Evolutionary conservation across 2,329 filamentous ascomycete species (phyloP).

Genomic region (Sarocladium strictum): DNA sequence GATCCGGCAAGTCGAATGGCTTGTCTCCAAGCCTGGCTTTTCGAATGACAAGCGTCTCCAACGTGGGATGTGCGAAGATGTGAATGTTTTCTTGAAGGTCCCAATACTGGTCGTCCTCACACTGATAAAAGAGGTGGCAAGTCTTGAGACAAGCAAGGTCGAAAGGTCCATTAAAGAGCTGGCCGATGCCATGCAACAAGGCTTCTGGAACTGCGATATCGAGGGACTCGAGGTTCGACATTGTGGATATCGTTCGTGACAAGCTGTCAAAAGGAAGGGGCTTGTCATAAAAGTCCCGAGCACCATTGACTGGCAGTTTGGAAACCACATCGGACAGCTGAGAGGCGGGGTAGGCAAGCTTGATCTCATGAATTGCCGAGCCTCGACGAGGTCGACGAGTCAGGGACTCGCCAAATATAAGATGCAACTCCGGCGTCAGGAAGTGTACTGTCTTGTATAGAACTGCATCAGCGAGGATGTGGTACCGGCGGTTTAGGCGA

Average conservation of each 20-base stretch:
- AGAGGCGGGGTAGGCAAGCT: conserved; percentile 37
- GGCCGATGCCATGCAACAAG: conserved; percentile 39
- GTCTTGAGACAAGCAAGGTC: conserved; percentile 41
- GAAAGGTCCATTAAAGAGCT: conserved; percentile 44
- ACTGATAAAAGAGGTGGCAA: conserved; percentile 42
- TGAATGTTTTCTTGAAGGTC: conserved; percentile 46
- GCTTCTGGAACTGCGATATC: conserved; percentile 38
- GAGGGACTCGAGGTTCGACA: conserved; percentile 43
- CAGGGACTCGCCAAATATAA: conserved; percentile 43
- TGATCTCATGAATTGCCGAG: conserved; percentile 38
- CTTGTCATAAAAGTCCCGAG: conserved; percentile 18
- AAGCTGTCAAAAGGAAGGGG: conserved; percentile 34
- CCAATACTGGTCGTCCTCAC: conserved; percentile 38
- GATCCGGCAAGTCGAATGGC: conserved; percentile 42
- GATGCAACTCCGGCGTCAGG: conserved; percentile 39
- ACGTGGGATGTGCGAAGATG: conserved; percentile 43
- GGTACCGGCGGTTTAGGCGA: conserved; percentile 34
- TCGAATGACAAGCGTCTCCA: conserved; percentile 38
- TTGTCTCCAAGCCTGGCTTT: conserved; percentile 39
- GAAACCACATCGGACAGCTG: conserved; percentile 36
- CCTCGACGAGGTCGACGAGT: conserved; percentile 38
- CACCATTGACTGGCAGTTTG: conserved; percentile 28
- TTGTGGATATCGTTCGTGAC: conserved; percentile 39
- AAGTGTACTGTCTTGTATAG: conserved; percentile 42
- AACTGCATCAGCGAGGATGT: conserved; percentile 38